Base-by-base conservation (phyloP, 257 asterid genomes). In the Gentiana straminea region DNA sequence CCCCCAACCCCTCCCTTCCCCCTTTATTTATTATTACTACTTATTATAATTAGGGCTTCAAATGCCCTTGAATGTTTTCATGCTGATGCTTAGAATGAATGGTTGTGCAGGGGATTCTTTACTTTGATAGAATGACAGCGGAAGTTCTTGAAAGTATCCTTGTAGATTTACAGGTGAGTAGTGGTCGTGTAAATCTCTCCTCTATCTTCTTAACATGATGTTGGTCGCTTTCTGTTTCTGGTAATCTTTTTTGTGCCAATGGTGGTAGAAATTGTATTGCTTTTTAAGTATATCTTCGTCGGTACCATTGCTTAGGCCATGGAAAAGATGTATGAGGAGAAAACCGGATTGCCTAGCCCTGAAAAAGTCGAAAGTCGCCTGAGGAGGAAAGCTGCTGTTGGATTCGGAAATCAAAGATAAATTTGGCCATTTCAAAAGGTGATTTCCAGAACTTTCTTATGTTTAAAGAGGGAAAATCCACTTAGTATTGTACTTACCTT, bases 281-380 rank as follows among this genome's bases (percentile, higher is more conserved):
- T 56, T 33, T 35, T 37, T 49, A 41, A 41, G 9, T 41, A 41
- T 52, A 4, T 61, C 36, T 61, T 57, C 52, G 51, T 24, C 1
- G 24, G 24, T 46, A 15, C 60, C 11, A 58, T 24, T 76, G 46
- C 84, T 41, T 41, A 91, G 97, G 94, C 77, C 38, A 36, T 92
- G 75, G 97, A 88, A 64, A 85, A 78, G 84, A 84, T 77, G 73
- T 92, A 81, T 10, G 94, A 83, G 78, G 86, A 77, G 54, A 73
- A 59, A 63, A 92, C 93, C 49, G 97, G 95, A 64, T 54, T 74
- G 70, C 77, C 76, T n/a, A 85, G 93, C 77, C 98, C 98, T 7
- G 98, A 85, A 73, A 83, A 66, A 65, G 76, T 83, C 63, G 84
- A 70, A 43, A 58, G 68, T 13, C 80, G 81, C 44, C 66, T 66